These are phyloP conservation scores for Verticillium nonalfalfae DNA, from an alignment of 2,329 filamentous ascomycete species.

Conservation along the genomic window DNA sequence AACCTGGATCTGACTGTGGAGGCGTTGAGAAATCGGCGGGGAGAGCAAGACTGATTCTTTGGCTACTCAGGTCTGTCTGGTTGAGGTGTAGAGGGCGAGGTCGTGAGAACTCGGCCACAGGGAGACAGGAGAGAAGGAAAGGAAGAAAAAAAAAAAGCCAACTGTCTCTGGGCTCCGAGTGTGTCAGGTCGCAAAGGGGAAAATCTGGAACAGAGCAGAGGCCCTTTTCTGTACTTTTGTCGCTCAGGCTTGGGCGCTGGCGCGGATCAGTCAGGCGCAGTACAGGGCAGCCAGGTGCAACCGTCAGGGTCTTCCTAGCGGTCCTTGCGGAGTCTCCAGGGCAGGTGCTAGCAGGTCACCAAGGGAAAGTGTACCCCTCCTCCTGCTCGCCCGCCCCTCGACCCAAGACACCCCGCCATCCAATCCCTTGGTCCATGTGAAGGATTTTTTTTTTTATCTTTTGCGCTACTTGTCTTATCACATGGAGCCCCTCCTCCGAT, in stretches of 20 bases:
- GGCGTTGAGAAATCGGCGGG: background rate
- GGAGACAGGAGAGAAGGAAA: background rate
- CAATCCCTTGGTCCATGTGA: constrained; percentile 13
- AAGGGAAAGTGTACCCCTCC: background rate
- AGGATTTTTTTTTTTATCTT: constrained; percentile 11
- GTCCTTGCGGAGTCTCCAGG: background rate
- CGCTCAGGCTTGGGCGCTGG: background rate
- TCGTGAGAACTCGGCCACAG: background rate
- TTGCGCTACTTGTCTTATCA: constrained; percentile 7
- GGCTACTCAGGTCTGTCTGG: background rate
- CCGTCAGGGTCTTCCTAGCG: background rate
- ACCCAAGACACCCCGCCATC: constrained; percentile 1
- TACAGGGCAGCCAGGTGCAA: background rate
- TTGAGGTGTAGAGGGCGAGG: background rate
- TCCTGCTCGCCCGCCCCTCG: background rate
- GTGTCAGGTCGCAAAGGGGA: background rate
- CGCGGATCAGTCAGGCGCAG: background rate
- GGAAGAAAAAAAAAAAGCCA: background rate
- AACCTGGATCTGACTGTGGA: background rate
- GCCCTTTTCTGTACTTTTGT: background rate
- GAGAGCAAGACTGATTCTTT: background rate
- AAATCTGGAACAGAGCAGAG: background rate
- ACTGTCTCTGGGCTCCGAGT: background rate
- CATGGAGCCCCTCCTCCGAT: background rate
- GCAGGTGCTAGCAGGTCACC: no score